Base-by-base conservation (phyloP, 116 monocot species). In the Iris pallida region DNA sequence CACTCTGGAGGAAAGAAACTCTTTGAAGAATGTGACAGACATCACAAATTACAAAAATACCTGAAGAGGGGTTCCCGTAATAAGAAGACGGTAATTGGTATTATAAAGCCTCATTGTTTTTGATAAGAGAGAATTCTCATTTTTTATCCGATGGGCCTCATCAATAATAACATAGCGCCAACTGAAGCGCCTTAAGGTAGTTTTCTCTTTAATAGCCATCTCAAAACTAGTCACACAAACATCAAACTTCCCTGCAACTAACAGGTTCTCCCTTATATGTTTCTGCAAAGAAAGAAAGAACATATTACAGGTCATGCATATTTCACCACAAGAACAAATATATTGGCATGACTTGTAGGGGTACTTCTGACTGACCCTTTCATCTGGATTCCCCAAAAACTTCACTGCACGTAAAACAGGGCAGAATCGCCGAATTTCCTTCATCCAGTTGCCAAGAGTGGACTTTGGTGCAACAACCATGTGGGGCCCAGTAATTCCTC, bases 151-250 rank as follows among this genome's bases (percentile, higher is more conserved):
- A 77, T 98, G 98, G 13, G 98, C 98, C 68, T 98, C 98, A 80
- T 98, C 98, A 84, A 98, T 98, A 57, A 98, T 93, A 61, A 98
- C 78, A 77, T 93, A 98, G 16, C 98, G 93, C 98, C 98, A 98
- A 72, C 93, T 98, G 67, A 98, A 98, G 16, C 90, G 87, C 18
- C 82, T 83, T 41, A 98, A 67, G 11, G 88, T 64, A 79, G 56
- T 80, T 81, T 93, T 98, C 70, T 98, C 98, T 73, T 98, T 98
- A 20, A 93, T 98, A 10, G 90, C 98, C 90, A 98, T 98, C 78
- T 98, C 98, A 88, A 93, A 98, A 79, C 98, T 98, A 48, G 98
- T 98, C 16, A 98, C 98, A 61, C 93, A 93, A 5, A 93, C 83
- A 81, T 98, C 98, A 71, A 98, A 98, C 65, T 98, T 98, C 52